A percentile compares a stretch with the other conserved stretches of the same genome.
Conservation (phyloP, 495 filamentous ascomycete species). For the Xylona heveae region DNA sequence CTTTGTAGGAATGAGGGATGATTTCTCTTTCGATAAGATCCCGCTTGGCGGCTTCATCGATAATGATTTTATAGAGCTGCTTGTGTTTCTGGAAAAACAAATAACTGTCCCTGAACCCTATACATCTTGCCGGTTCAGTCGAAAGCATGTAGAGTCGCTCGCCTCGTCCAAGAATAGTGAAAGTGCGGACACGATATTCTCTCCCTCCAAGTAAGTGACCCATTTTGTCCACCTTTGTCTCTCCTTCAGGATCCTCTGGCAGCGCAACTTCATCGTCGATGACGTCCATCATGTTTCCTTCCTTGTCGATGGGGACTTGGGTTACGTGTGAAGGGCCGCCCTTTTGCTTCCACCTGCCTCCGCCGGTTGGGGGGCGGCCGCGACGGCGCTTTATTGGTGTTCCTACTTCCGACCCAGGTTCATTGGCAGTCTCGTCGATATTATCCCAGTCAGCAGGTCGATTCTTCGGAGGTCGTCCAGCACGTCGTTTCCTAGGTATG, state of each 20-base stretch:
- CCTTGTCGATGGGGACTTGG: slow-evolving; percentile 78
- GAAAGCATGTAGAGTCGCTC: slow-evolving; percentile 91
- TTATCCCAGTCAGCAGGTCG: slow-evolving; percentile 53
- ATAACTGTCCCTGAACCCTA: slow-evolving; percentile 92
- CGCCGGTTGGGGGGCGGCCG: slow-evolving; percentile 44
- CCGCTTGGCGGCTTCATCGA: slow-evolving; percentile 78
- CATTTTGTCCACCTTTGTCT: slow-evolving; percentile 77
- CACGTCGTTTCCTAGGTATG: slow-evolving; percentile 52
- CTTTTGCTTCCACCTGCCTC: slow-evolving; percentile 45
- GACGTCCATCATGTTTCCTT: slow-evolving; percentile 82
- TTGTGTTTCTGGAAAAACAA: slow-evolving; percentile 96
- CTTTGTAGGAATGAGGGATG: slow-evolving; percentile 96
- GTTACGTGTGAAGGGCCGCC: slow-evolving; percentile 57
- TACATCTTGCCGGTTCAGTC: slow-evolving; percentile 87
- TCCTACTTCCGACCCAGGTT: slow-evolving; percentile 28
- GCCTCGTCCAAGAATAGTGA: slow-evolving; percentile 68
- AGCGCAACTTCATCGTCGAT: slow-evolving; percentile 78
- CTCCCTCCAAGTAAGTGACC: slow-evolving; percentile 61
- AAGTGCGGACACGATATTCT: slow-evolving; percentile 86
- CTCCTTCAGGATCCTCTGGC: slow-evolving; percentile 71
- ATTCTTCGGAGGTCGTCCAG: slow-evolving; percentile 74
- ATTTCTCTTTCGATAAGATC: slow-evolving; percentile 86
- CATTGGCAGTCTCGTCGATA: slow-evolving; percentile 33
- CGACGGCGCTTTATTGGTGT: slow-evolving; percentile 41
- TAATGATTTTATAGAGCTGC: slow-evolving; percentile 85